Evolutionary conservation across 2,329 filamentous ascomycete genomes (phyloP).

Genomic region (Beauveria medogensis): DNA sequence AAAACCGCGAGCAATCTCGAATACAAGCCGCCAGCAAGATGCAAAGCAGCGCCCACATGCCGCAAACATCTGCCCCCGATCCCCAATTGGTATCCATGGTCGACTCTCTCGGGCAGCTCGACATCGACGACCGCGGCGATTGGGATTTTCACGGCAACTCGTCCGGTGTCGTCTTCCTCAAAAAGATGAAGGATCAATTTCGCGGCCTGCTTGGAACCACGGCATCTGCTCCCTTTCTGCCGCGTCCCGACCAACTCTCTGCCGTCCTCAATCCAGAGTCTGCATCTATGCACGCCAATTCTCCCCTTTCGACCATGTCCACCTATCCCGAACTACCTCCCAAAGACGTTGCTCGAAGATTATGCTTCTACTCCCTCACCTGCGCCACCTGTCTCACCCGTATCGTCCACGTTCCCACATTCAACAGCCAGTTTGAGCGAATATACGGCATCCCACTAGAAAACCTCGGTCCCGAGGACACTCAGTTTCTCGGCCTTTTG

Average conservation of each 20-base stretch:
- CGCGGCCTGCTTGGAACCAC: constrained; percentile 64
- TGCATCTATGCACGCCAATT: constrained; percentile 55
- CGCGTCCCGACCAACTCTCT: constrained; percentile 38
- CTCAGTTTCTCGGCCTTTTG: constrained; percentile 60
- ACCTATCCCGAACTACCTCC: constrained; percentile 62
- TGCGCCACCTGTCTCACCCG: constrained; percentile 53
- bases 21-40: constrained; percentile 35
- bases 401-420: constrained; percentile 73
- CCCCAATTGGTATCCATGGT: constrained; percentile 88
- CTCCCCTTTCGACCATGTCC: constrained; percentile 47
- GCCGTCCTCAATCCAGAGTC: constrained; percentile 58
- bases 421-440: constrained; percentile 67
- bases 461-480: constrained; percentile 55
- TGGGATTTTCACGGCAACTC: constrained; percentile 96
- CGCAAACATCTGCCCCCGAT: constrained; percentile 46
- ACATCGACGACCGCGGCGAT: constrained; percentile 82
- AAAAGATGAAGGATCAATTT: constrained; percentile 80
- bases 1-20: constrained; percentile 45
- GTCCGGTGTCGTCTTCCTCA: constrained; percentile 82
- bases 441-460: constrained; percentile 65
- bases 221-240: constrained; percentile 51
- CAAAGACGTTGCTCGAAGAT: constrained; percentile 42
- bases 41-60: constrained; percentile 25
- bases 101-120: constrained; percentile 80
- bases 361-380: constrained; percentile 49